Evolutionary conservation across 345 rosid genomes (phyloP), one percentile per base, ranked within the genome.

Genomic region (Gossypium australe): DNA sequence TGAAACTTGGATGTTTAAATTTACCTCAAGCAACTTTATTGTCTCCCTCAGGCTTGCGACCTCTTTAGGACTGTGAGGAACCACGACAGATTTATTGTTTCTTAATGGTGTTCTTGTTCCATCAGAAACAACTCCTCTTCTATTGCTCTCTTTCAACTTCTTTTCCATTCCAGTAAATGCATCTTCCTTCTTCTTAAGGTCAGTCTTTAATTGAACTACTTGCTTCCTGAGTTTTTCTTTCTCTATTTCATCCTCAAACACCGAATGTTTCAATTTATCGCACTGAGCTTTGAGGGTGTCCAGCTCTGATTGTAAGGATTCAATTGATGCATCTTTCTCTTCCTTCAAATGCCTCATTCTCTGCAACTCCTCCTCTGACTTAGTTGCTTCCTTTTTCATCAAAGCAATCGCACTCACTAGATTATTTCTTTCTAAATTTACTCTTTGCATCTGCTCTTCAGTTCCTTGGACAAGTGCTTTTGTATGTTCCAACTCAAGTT

Each of bases 151-250:
- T 76, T 81, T 81, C 60, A 89, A 74, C 80, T 83, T 84, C 88
- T 91, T 90, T 84, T 90, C 91, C 27, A 82, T 47, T 72, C 62
- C 70, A 53, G 58, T 52, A 68, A 84, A 74, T 47, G 80, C 85
- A 38, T 84, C 91, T 60, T 89, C 90, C 81, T 89, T 90, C 84
- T 83, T 89, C 88, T 86, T 85, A 56, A 92, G 84, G 77, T 92
- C 95, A 51, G 84, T 83, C 86, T 82, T 87, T 58, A 88, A 71
- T 76, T 83, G 83, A 61, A 75, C 70, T 9, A 85, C 81, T 76
- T 90, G 89, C 80, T 84, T 88, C 81, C 78, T 85, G 56, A 89
- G 85, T 18, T 83, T 85, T 82, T 92, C 95, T 48, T 88, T 92
- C 85, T 87, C 95, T 56, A 65, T 9, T 71, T 90, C 93, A 66